These are phyloP conservation scores for Didymella keratinophila DNA, from an alignment of 2,329 filamentous ascomycete genomes.

Conservation along the genomic window DNA sequence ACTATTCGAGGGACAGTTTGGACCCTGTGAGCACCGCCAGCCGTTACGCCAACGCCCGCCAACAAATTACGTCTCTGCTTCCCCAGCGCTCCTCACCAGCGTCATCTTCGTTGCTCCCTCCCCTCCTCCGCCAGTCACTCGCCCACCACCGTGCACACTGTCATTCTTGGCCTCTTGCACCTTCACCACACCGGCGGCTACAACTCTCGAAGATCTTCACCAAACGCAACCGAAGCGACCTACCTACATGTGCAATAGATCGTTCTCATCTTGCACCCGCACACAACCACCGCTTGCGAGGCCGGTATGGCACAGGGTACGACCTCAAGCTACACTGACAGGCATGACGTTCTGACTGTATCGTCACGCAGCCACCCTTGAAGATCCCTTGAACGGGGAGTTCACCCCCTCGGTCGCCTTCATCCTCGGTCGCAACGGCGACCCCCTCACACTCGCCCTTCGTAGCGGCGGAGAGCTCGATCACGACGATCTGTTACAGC, in stretches of 20 bases:
- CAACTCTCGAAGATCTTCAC: not conserved
- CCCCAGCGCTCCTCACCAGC: not conserved
- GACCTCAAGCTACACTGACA: not conserved
- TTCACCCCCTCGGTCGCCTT: slow-evolving; percentile 20
- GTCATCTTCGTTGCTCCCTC: not conserved
- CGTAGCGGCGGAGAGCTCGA: slow-evolving; percentile 18
- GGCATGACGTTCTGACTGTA: not conserved
- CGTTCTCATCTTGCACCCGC: not conserved
- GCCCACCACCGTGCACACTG: too few relatives aligned
- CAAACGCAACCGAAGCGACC: not conserved
- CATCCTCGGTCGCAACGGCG: slow-evolving; percentile 28
- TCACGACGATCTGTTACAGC: not conserved
- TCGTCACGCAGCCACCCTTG: slow-evolving; percentile 32
- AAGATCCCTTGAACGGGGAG: slow-evolving; percentile 26
- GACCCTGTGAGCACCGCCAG: too few relatives aligned
- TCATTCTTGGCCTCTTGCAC: too few relatives aligned
- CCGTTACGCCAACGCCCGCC: too few relatives aligned
- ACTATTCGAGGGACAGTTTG: too few relatives aligned
- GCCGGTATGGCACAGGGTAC: slow-evolving; percentile 34
- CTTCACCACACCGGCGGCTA: too few relatives aligned
- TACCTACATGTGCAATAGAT: slow-evolving; percentile 9
- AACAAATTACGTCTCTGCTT: not conserved
- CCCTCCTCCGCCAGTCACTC: not conserved
- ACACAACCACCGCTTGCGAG: slow-evolving; percentile 16
- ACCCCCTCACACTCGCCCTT: slow-evolving; percentile 9